Percentiles rank a stretch among this genome's conserved stretches.
Conservation (phyloP, 2,329 filamentous ascomycete species). For the Diaporthe citri region DNA sequence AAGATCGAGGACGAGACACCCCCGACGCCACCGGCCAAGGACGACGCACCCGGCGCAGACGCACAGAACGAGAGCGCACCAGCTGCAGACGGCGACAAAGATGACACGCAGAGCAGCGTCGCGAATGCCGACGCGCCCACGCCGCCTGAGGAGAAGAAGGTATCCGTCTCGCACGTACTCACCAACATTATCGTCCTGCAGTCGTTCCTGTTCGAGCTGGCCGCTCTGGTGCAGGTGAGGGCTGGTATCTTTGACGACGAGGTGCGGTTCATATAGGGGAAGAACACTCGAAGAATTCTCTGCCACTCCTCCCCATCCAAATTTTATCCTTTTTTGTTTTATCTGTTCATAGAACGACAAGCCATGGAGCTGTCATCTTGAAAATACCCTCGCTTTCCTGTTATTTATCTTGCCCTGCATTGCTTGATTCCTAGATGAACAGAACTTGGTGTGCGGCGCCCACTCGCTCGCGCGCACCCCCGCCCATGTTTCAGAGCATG, state of each 20-base stretch:
- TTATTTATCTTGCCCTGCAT: not conserved
- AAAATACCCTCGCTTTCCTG: conserved; percentile 28
- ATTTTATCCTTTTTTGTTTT: not conserved
- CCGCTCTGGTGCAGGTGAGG: conserved; percentile 80
- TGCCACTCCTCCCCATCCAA: not conserved
- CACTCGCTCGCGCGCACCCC: not conserved
- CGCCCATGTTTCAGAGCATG: not conserved
- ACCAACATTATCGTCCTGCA: conserved; percentile 86
- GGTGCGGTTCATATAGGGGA: conserved; percentile 68
- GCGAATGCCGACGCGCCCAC: not conserved
- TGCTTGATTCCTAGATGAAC: conserved; percentile 8
- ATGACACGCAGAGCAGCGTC: conserved; percentile 35
- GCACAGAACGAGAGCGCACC: not conserved
- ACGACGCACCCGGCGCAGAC: conserved; percentile 26
- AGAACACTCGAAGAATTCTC: not conserved
- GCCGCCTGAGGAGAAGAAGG: conserved; percentile 55
- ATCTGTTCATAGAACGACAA: conserved; percentile 11
- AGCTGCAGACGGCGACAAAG: conserved; percentile 32
- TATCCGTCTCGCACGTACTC: conserved; percentile 81
- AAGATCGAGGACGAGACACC: conserved; percentile 43
- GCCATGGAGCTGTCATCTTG: not conserved
- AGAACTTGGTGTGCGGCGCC: not conserved
- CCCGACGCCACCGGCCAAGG: conserved; percentile 39
- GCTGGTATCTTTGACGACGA: conserved; percentile 80
- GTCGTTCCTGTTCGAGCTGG: conserved; percentile 82